These are phyloP conservation scores for Hypholoma sublateritium DNA, from an alignment of 768 basidiomycete genomes.

Conservation along the genomic window DNA sequence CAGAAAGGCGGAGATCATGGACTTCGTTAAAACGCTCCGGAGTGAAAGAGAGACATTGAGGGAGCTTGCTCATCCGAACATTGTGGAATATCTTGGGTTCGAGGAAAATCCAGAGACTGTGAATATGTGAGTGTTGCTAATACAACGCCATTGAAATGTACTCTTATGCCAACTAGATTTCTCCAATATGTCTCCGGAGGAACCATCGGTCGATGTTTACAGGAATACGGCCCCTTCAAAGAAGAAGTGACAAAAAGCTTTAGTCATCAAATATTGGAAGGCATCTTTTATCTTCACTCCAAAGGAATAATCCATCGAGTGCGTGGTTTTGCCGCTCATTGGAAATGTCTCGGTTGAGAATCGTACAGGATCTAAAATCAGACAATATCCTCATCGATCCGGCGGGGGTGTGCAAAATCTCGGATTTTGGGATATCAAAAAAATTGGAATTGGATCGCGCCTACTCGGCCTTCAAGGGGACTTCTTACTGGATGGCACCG, in stretches of 20 bases:
- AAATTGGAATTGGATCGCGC: conserved; percentile 65
- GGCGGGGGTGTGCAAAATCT: conserved; percentile 87
- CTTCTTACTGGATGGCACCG: conserved; percentile 96
- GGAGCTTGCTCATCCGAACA: conserved; percentile 86
- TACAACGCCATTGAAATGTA: not conserved
- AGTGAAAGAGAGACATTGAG: conserved; percentile 85
- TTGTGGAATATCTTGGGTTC: conserved; percentile 90
- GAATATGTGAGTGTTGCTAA: conserved; percentile 63
- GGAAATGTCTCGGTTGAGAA: not conserved
- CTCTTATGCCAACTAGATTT: conserved; percentile 53
- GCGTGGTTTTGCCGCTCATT: conserved; percentile 14
- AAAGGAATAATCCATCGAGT: conserved; percentile 86
- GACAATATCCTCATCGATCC: conserved; percentile 93
- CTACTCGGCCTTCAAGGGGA: conserved; percentile 82
- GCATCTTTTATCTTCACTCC: conserved; percentile 85
- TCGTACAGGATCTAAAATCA: conserved; percentile 77
- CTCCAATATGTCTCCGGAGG: conserved; percentile 96
- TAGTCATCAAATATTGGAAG: conserved; percentile 80
- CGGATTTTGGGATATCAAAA: conserved; percentile 97
- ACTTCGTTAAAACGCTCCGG: conserved; percentile 73
- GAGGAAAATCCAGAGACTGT: conserved; percentile 73
- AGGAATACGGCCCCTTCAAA: conserved; percentile 78
- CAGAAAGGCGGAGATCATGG: conserved; percentile 57
- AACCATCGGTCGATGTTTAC: conserved; percentile 78
- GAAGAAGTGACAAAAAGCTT: conserved; percentile 87